These are phyloP conservation scores for Boletus rubropictus DNA, from an alignment of 768 basidiomycete species.

Conservation along the genomic window DNA sequence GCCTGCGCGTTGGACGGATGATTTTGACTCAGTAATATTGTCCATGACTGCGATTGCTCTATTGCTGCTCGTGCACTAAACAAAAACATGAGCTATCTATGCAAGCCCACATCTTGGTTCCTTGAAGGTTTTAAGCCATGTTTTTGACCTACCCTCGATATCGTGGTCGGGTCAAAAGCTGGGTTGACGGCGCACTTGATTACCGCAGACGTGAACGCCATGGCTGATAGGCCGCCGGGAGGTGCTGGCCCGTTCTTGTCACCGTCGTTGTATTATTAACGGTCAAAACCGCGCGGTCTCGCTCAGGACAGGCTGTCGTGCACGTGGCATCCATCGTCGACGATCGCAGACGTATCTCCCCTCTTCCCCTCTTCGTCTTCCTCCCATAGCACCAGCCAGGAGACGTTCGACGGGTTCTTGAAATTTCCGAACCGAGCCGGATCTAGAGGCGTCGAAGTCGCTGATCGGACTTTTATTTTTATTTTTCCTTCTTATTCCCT, in stretches of 20 bases:
- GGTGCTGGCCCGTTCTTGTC: background rate
- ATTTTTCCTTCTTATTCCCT: constrained; percentile 1
- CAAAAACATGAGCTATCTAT: background rate
- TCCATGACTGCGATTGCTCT: background rate
- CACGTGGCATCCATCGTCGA: background rate
- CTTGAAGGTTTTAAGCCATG: background rate
- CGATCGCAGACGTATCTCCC: constrained; percentile 5
- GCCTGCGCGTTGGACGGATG: constrained; percentile 1
- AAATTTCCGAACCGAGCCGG: constrained; percentile 12
- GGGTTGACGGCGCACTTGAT: constrained; percentile 2
- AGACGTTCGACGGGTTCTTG: constrained; percentile 9
- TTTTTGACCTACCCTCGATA: constrained; percentile 5
- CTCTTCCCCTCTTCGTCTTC: constrained; percentile 4
- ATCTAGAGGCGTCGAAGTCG: constrained; percentile 18
- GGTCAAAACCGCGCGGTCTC: background rate
- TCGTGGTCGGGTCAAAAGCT: constrained; percentile 17
- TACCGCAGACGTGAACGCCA: background rate
- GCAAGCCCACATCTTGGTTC: background rate
- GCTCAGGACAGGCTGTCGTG: background rate
- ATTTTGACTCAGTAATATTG: background rate
- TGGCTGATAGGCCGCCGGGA: background rate
- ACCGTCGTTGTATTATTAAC: background rate
- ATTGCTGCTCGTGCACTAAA: background rate
- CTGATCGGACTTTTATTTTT: constrained; percentile 12
- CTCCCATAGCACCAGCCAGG: background rate